phyloP scores from a whole-genome alignment of 495 filamentous ascomycete genomes.

The Chaetomium fimeti region DNA sequence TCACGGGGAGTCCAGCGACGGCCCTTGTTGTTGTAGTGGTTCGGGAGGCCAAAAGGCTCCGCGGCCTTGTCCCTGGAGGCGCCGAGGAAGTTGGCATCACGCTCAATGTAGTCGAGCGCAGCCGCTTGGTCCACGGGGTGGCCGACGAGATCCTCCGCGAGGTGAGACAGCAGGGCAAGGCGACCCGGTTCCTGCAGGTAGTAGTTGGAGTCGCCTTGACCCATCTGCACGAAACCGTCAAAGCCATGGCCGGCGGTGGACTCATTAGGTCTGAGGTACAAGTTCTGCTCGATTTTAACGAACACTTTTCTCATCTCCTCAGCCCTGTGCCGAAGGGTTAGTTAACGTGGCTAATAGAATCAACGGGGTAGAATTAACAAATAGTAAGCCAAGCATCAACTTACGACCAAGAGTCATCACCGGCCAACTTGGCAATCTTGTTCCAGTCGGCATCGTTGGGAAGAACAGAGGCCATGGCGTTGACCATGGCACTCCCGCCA shows the following conservation, averaged over 20 bases:
- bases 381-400: neutral
- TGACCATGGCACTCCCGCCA: conserved; percentile 46
- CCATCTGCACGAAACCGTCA: conserved; percentile 36
- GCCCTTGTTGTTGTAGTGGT: conserved; percentile 18
- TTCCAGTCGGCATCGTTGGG: conserved; percentile 42
- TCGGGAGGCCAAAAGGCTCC: conserved; percentile 16
- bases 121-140: conserved; percentile 10
- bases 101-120: neutral
- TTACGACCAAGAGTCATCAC: conserved; percentile 40
- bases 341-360: conserved; percentile 6
- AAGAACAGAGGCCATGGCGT: conserved; percentile 39
- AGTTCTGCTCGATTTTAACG: conserved; percentile 39
- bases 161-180: conserved; percentile 34
- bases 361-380: no score
- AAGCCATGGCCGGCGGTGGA: conserved; percentile 41
- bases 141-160: conserved; percentile 32
- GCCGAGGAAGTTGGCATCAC: conserved; percentile 23
- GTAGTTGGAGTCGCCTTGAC: conserved; percentile 37
- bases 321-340: conserved; percentile 1
- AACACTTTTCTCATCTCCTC: conserved; percentile 40
- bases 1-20: conserved; percentile 39
- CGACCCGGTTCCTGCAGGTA: conserved; percentile 33
- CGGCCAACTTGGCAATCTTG: conserved; percentile 34
- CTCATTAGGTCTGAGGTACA: conserved; percentile 37
- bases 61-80: conserved; percentile 18